Evolutionary conservation across 192 early-diverging fungal species (phyloP), one percentile per base, ranked within the genome.

Genomic region (Lobosporangium transversale): DNA sequence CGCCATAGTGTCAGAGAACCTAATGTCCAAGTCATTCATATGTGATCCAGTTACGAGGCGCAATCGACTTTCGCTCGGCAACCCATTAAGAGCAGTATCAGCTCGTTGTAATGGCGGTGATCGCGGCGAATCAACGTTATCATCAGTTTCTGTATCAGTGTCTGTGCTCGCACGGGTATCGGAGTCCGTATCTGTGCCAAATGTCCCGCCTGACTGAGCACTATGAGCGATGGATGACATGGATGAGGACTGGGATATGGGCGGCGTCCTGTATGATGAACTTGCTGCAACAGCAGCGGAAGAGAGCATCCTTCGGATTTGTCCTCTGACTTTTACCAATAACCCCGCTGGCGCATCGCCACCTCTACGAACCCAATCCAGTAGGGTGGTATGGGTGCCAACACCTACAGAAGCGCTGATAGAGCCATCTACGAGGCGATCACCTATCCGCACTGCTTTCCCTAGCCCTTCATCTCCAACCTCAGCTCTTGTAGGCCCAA

Each of bases 331-430:
- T 27, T 30, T 57, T 1, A n/a, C 20, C 44, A 67, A 18, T 5
- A 76, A 29, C 1, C 73, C 73, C 0, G 64, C 42, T 0, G 73
- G 73, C 3, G 58, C 51, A 26, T 76, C 59, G 1, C 73, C 73
- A 10, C 73, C 73, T 45, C 54, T 37, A 57, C 73, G 58, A 20
- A 76, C 30, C 64, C 73, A 76, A 18, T 76, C 73, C 53, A 76
- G 33, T 2, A 76, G 27, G n/a, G n/a, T n/a, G n/a, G n/a, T n/a
- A n/a, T n/a, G n/a, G 8, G 62, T 56, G 10, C 65, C 64, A 30
- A 66, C 59, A 42, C 70, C 14, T 8, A 47, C 61, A 3, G 23
- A 14, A 6, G 64, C 5, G 2, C 33, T 21, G 1, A 1, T 50
- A 24, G 44, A 17, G 0, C 3, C 33, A 23, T 29, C 42, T 9